These are phyloP conservation scores for Westerdykella aurantiaca DNA, from an alignment of 2,329 filamentous ascomycete genomes.

Conservation along the genomic window DNA sequence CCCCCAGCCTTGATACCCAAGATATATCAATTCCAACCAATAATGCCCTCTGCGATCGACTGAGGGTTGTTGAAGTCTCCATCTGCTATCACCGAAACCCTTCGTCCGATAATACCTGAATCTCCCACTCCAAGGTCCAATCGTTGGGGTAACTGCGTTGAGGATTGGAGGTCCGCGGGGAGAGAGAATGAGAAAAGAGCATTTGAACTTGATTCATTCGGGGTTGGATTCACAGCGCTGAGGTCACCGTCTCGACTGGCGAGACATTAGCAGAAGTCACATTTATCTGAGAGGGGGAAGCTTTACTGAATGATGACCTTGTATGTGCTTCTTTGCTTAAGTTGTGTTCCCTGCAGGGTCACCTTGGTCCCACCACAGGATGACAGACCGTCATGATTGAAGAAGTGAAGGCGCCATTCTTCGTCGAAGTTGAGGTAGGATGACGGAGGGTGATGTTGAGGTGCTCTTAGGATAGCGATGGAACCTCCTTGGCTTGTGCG, in stretches of 20 bases:
- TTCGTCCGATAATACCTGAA: slow-evolving; percentile 29
- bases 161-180: not conserved
- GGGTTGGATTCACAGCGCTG: slow-evolving; percentile 4
- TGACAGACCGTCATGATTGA: slow-evolving; percentile 13
- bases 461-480: slow-evolving; percentile 27
- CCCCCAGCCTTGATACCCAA: too few relatives aligned
- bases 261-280: not conserved
- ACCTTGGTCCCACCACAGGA: slow-evolving; percentile 21
- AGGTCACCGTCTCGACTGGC: slow-evolving; percentile 30
- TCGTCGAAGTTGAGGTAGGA: slow-evolving; percentile 5
- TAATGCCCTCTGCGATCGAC: slow-evolving; percentile 27
- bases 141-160: slow-evolving; percentile 15
- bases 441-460: slow-evolving; percentile 7
- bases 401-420: slow-evolving; percentile 26
- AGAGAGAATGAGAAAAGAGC: slow-evolving; percentile 26
- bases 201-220: slow-evolving; percentile 2
- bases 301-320: slow-evolving; percentile 32
- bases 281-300: not conserved
- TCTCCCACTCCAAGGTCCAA: slow-evolving; percentile 30
- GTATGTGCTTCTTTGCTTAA: slow-evolving; percentile 5
- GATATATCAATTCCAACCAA: slow-evolving; percentile 30
- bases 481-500: slow-evolving; percentile 31
- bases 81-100: slow-evolving; percentile 24
- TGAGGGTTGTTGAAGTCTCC: slow-evolving; percentile 12
- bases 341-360: slow-evolving; percentile 19